phyloP scores from a whole-genome alignment of 1,284 basidiomycete species.

The Leccinum pachyderme region DNA sequence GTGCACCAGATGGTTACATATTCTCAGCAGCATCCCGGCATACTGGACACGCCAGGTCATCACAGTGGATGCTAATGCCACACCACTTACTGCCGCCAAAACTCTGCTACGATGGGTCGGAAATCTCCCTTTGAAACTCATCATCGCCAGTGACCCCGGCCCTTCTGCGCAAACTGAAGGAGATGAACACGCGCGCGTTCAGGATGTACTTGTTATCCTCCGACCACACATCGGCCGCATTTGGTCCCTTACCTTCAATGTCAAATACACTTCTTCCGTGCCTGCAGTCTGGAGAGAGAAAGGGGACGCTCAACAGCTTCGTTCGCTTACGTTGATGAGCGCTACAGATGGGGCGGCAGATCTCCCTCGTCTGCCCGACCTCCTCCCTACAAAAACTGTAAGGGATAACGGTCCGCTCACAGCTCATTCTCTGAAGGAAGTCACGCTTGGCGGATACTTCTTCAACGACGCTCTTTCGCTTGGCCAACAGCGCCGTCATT shows the following conservation, averaged over 20 bases:
- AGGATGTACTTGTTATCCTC: conserved; percentile 1
- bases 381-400: neutral
- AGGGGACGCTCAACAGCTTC: neutral
- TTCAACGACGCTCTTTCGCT: neutral
- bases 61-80: conserved; percentile 5
- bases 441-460: neutral
- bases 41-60: conserved; percentile 19
- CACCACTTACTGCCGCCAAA: neutral
- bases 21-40: conserved; percentile 8
- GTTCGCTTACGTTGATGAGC: conserved; percentile 1
- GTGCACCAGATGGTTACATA: conserved; percentile 15
- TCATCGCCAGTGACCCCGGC: neutral
- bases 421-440: neutral
- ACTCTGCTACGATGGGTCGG: neutral
- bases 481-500: conserved; percentile 2
- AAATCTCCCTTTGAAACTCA: conserved; percentile 8
- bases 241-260: conserved; percentile 6
- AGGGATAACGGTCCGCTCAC: neutral
- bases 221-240: conserved; percentile 3
- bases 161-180: neutral
- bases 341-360: neutral
- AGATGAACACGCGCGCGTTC: neutral
- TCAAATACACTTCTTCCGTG: conserved; percentile 5
- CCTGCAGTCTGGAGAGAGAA: conserved; percentile 8
- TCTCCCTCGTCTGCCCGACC: conserved; percentile 1